A percentile compares a stretch with the other conserved stretches of the same genome.
phyloP scores from a whole-genome alignment of 139 green algal species.

The Tetradesmus obliquus region DNA sequence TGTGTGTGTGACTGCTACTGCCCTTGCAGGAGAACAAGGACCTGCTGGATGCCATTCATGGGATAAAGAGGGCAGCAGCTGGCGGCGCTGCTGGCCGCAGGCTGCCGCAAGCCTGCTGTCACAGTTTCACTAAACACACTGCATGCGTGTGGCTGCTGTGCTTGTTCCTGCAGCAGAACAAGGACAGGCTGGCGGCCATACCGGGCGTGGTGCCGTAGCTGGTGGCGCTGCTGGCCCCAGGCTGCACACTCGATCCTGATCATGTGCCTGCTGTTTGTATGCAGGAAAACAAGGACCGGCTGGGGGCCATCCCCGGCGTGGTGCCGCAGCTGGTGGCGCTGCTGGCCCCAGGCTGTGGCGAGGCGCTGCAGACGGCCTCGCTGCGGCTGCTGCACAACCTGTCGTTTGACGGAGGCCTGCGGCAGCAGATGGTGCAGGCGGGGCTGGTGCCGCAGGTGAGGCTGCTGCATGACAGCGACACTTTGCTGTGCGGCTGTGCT shows the following conservation, averaged over 20 bases:
- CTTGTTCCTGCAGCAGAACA: neutral
- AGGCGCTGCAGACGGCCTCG: slow-evolving; percentile 43
- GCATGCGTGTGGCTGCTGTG: neutral
- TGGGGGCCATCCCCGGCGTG: slow-evolving; percentile 49
- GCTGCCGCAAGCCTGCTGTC: neutral
- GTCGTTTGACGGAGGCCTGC: slow-evolving; percentile 79
- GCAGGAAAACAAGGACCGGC: slow-evolving; percentile 77
- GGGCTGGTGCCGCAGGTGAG: slow-evolving; percentile 79
- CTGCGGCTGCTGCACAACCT: slow-evolving; percentile 93
- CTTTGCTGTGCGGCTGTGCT: neutral
- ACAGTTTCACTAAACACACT: neutral
- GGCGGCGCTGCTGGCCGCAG: too few relatives aligned
- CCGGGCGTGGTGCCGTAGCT: neutral
- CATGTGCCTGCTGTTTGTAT: neutral
- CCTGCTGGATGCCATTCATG: neutral
- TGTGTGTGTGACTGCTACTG: too few relatives aligned
- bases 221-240: neutral
- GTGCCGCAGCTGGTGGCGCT: slow-evolving; percentile 47
- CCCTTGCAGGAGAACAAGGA: too few relatives aligned
- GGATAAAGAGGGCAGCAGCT: neutral
- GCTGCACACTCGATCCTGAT: neutral
- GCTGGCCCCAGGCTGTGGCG: slow-evolving; percentile 48
- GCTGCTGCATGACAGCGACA: neutral
- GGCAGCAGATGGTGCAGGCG: slow-evolving; percentile 82
- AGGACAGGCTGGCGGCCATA: neutral